phyloP scores from a whole-genome alignment of 345 rosid species.

The Geranium rotundifolium region DNA sequence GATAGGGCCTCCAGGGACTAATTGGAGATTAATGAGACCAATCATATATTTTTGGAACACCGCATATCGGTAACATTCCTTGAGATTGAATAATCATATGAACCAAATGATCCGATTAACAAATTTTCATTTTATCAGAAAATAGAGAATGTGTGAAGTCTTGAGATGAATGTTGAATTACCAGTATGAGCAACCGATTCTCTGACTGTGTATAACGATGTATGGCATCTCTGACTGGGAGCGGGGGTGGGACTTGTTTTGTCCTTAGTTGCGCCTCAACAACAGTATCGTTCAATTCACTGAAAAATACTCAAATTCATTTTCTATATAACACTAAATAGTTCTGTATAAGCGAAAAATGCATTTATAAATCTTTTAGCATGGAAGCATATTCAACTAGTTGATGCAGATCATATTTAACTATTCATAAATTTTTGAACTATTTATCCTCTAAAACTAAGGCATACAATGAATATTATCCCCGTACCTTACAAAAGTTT shows the following conservation, averaged over 20 bases:
- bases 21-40: too few relatives aligned
- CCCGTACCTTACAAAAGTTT: constrained; percentile 83
- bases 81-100: too few relatives aligned
- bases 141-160: not conserved
- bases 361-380: too few relatives aligned
- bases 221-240: constrained; percentile 67
- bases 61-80: too few relatives aligned
- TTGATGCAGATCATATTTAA: too few relatives aligned
- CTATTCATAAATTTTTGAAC: too few relatives aligned
- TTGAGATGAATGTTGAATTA: constrained; percentile 8
- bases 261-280: constrained; percentile 94
- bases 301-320: constrained; percentile 21
- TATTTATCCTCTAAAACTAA: too few relatives aligned
- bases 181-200: constrained; percentile 88
- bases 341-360: not conserved
- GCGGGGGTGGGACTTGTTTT: constrained; percentile 81
- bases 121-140: too few relatives aligned
- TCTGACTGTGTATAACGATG: constrained; percentile 52
- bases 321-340: not conserved
- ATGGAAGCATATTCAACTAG: too few relatives aligned
- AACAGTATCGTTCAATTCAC: constrained; percentile 93
- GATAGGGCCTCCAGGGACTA: too few relatives aligned
- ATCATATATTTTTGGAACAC: too few relatives aligned
- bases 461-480: not conserved
- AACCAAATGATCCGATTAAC: too few relatives aligned